A percentile compares a stretch with the other conserved stretches of the same genome.
Evolutionary conservation across 768 basidiomycete genomes (phyloP).

Genomic region (Strobilomyces dryophilus): DNA sequence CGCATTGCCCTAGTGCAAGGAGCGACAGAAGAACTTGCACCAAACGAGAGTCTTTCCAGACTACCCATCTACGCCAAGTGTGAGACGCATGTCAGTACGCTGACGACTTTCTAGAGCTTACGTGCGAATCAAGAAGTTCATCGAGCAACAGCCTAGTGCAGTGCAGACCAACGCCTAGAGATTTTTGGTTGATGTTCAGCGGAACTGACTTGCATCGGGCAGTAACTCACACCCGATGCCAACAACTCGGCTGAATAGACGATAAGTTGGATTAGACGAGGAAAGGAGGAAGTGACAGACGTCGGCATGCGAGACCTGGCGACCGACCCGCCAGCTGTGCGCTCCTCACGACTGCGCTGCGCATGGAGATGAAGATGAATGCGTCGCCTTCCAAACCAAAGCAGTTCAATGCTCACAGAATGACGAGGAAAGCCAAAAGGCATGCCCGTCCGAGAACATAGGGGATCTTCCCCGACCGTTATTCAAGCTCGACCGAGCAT

Average conservation of each 20-base stretch:
- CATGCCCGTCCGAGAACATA: slow-evolving; percentile 17
- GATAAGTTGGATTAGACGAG: not conserved
- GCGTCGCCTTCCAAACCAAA: not conserved
- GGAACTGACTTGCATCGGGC: not conserved
- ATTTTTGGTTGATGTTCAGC: not conserved
- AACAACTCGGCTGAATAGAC: slow-evolving; percentile 1
- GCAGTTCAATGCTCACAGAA: slow-evolving; percentile 7
- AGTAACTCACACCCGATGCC: slow-evolving; percentile 4
- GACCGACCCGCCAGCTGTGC: not conserved
- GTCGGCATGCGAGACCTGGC: not conserved
- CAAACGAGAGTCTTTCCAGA: slow-evolving; percentile 17
- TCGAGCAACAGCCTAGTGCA: slow-evolving; percentile 18
- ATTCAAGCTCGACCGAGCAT: not conserved
- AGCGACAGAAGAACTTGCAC: slow-evolving; percentile 14
- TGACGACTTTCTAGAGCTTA: slow-evolving; percentile 3
- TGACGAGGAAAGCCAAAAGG: slow-evolving; percentile 8
- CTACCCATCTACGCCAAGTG: slow-evolving; percentile 14
- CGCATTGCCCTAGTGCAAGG: slow-evolving; percentile 19
- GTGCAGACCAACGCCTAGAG: slow-evolving; percentile 4
- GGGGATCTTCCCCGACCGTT: slow-evolving; percentile 11
- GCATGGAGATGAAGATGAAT: not conserved
- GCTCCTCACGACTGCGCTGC: slow-evolving; percentile 1
- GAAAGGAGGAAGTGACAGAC: slow-evolving; percentile 13
- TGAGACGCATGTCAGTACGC: not conserved
- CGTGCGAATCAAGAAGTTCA: slow-evolving; percentile 23